phyloP scores from a whole-genome alignment of 1,284 basidiomycete species.

The Anthracocystis walkeri region DNA sequence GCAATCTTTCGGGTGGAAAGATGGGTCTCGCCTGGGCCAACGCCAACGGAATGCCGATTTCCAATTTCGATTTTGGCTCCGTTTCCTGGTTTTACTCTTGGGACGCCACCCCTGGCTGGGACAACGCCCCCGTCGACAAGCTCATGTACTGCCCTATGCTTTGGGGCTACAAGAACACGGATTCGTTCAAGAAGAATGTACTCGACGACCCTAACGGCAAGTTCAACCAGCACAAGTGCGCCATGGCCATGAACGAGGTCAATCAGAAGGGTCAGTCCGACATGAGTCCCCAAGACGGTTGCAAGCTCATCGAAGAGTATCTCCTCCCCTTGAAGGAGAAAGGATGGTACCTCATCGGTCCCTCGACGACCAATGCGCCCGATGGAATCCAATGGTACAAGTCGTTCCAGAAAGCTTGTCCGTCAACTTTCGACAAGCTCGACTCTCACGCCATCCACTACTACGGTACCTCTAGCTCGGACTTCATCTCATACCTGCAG shows the following conservation, averaged over 20 bases:
- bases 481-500: conserved; percentile 57
- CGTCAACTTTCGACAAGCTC: conserved; percentile 52
- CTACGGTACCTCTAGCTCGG: conserved; percentile 53
- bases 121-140: conserved; percentile 44
- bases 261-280: conserved; percentile 61
- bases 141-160: conserved; percentile 66
- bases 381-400: conserved; percentile 57
- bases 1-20: conserved; percentile 45
- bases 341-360: conserved; percentile 62
- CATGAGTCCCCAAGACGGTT: conserved; percentile 49
- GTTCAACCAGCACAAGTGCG: conserved; percentile 58
- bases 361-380: conserved; percentile 58
- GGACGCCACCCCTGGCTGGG: conserved; percentile 54
- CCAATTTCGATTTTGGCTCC: conserved; percentile 46
- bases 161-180: conserved; percentile 55
- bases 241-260: conserved; percentile 64
- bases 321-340: conserved; percentile 57
- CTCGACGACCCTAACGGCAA: conserved; percentile 46
- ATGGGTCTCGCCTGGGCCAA: conserved; percentile 62
- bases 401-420: conserved; percentile 46
- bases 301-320: conserved; percentile 56
- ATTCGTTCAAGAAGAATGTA: conserved; percentile 53
- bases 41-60: conserved; percentile 53
- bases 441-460: conserved; percentile 64
- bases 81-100: conserved; percentile 64